Conservation (phyloP, 176 grass and related monocot genomes). For the Areca catechu region DNA sequence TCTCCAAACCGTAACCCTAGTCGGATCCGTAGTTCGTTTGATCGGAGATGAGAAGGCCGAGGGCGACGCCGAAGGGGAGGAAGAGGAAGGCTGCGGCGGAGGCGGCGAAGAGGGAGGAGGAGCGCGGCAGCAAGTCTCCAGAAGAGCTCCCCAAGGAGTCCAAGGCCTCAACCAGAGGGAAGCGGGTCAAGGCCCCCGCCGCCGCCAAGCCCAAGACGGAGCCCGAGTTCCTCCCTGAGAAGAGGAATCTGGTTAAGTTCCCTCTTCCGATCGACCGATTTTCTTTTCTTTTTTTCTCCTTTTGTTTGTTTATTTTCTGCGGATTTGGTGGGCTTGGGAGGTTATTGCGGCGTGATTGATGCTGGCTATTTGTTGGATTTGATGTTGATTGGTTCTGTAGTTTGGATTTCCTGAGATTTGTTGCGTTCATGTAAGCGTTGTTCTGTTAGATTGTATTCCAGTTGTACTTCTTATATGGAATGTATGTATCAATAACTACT, state of each 20-base stretch:
- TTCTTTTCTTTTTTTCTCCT: not conserved
- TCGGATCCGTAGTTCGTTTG: not conserved
- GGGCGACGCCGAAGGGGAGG: not conserved
- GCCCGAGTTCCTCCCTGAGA: slow-evolving; percentile 47
- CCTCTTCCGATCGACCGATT: not conserved
- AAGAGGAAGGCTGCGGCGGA: slow-evolving; percentile 5
- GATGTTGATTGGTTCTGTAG: not conserved
- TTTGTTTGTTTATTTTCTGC: too few species aligned
- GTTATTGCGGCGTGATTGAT: too few species aligned
- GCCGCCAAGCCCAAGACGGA: slow-evolving; percentile 37
- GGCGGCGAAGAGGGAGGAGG: slow-evolving; percentile 28
- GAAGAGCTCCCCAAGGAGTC: slow-evolving; percentile 9
- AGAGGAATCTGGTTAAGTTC: slow-evolving; percentile 45
- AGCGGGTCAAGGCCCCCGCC: slow-evolving; percentile 18
- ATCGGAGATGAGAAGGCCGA: slow-evolving; percentile 9
- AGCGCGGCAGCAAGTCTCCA: slow-evolving; percentile 15
- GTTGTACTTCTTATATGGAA: too few species aligned
- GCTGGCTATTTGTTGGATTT: not conserved
- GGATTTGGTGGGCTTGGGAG: too few species aligned
- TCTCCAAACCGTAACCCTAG: slow-evolving; percentile 1
- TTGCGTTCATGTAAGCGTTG: too few species aligned
- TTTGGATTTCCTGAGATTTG: not conserved
- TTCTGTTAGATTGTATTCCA: too few species aligned
- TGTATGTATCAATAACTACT: too few species aligned
- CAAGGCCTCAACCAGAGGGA: slow-evolving; percentile 12